Base-by-base conservation (phyloP, 192 early-diverging fungal species). In the Coemansia brasiliensis region DNA sequence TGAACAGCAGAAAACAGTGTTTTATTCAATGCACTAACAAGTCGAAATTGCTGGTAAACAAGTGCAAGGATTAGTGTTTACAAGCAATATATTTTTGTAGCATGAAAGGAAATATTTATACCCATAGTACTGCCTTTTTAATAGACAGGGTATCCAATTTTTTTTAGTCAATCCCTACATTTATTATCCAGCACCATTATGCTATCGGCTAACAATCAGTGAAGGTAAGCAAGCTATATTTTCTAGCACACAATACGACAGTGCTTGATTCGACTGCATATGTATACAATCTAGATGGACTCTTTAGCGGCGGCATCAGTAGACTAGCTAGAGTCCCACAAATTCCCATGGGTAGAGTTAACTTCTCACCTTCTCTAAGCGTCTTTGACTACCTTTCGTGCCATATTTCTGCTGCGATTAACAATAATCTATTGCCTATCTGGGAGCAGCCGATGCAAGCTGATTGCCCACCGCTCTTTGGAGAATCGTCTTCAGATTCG, bases 381-480 rank as follows among this genome's bases (percentile, higher is more conserved):
- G 17, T 68, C 12, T 59, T 74, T 12, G 55, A 42, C 11, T 74
- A 60, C 18, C 40, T 74, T 27, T 52, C 61, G 2, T 69, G 61
- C 39, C 38, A 48, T 32, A 16, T 65, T 2, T 27, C 39, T 3
- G 17, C 25, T 2, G 48, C 50, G 42, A 57, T 65, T 38, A 25
- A 37, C 9, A 45, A 52, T 48, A 29, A 65, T 35, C 3, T 52
- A 11, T 12, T 27, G 25, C 66, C 29, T 13, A 38, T 50, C 15
- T 57, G 49, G 49, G 56, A 46, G 9, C 37, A 24, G 18, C 51
- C 27, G 11, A 53, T 18, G 20, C 50, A 26, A 3, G n/a, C n/a
- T 16, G 8, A 52, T 16, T 35, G 50, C 29, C 50, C 32, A 18
- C 50, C 50, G 20, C 50, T 49, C 2, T 49, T 49, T 24, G 46